These are phyloP conservation scores for Aspergillus sp. DNA, from an alignment of 2,329 filamentous ascomycete species.

Conservation along the genomic window DNA sequence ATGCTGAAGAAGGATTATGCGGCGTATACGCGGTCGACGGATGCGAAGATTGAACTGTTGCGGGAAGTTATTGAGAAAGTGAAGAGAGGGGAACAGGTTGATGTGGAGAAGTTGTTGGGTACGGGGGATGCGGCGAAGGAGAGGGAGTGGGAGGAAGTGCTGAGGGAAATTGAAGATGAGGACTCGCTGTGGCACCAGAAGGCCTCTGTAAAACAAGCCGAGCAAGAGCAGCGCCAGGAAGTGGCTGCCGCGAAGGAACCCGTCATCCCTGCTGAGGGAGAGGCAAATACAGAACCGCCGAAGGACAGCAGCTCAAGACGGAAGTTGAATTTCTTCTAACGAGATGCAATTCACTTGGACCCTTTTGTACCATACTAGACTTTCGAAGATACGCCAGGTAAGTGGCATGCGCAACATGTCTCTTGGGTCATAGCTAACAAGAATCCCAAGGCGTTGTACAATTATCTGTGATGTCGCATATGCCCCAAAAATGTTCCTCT, in stretches of 20 bases:
- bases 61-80: slow-evolving; percentile 53
- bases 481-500: too few species aligned
- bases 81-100: slow-evolving; percentile 55
- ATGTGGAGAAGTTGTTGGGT: slow-evolving; percentile 76
- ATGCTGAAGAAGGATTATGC: slow-evolving; percentile 67
- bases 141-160: slow-evolving; percentile 72
- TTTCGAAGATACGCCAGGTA: neutral
- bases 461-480: too few species aligned
- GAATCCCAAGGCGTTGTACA: too few species aligned
- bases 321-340: slow-evolving; percentile 27
- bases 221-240: slow-evolving; percentile 4
- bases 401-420: neutral
- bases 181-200: slow-evolving; percentile 33
- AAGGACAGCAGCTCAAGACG: slow-evolving; percentile 13
- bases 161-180: slow-evolving; percentile 35
- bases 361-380: too few species aligned
- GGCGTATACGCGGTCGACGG: slow-evolving; percentile 66
- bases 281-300: slow-evolving; percentile 7
- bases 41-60: slow-evolving; percentile 69
- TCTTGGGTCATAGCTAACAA: neutral
- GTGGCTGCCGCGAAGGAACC: slow-evolving; percentile 10
- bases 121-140: slow-evolving; percentile 70
- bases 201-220: slow-evolving; percentile 7
- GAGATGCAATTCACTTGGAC: neutral
- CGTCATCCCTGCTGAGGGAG: slow-evolving; percentile 6